Conservation (phyloP, 306 rosid species). For the Castanea mollissima region DNA sequence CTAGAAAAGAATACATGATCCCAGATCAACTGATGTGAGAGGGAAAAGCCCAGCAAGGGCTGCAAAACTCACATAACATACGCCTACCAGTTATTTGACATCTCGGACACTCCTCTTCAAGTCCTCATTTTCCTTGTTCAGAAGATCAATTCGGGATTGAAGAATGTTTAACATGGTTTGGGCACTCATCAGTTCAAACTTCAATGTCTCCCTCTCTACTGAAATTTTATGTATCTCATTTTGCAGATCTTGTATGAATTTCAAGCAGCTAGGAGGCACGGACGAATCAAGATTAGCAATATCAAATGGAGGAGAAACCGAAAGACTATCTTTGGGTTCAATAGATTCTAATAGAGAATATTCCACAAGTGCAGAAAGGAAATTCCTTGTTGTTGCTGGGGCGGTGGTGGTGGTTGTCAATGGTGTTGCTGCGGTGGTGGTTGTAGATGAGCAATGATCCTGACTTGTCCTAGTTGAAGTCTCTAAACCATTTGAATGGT, state of each 20-base stretch:
- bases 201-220: conserved; percentile 73
- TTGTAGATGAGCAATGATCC: conserved; percentile 73
- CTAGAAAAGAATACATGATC: conserved; percentile 19
- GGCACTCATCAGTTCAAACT: conserved; percentile 85
- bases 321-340: conserved; percentile 53
- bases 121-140: conserved; percentile 66
- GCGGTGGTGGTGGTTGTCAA: conserved; percentile 22
- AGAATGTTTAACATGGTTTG: conserved; percentile 84
- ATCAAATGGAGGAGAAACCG: conserved; percentile 43
- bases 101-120: conserved; percentile 43
- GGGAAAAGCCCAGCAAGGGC: conserved; percentile 4
- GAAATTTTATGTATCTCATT: conserved; percentile 60
- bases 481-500: conserved; percentile 56
- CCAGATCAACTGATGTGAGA: not conserved
- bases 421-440: conserved; percentile 60
- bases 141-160: conserved; percentile 59
- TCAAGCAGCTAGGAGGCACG: conserved; percentile 63
- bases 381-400: conserved; percentile 54
- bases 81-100: conserved; percentile 16
- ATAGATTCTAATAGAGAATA: conserved; percentile 79
- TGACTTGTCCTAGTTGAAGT: conserved; percentile 53
- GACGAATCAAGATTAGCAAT: conserved; percentile 40
- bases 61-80: conserved; percentile 20
- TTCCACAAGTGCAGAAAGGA: conserved; percentile 87
- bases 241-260: conserved; percentile 69